Evolutionary conservation across 1,139 yeast genomes (phyloP), one percentile per base, ranked within the genome.

Genomic region (Suhomyces atakaporum): DNA sequence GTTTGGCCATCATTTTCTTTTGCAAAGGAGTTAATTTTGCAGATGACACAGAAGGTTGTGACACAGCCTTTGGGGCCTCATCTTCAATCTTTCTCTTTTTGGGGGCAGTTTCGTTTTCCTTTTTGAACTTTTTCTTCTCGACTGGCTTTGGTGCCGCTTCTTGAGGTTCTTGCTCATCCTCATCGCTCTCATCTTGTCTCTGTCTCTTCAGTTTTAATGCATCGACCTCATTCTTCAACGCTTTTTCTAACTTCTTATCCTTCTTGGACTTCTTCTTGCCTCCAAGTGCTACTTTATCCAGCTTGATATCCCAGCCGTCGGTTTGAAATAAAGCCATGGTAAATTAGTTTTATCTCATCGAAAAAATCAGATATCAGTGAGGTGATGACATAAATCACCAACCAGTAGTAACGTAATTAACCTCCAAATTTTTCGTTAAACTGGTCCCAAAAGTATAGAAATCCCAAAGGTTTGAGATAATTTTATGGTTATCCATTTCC

Each of bases 1-100:
- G 74, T 59, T 92, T 92, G 33, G 87, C 89, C 81, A 88, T 79
- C 97, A 92, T 92, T 56, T 92, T 94, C 52, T 85, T 88, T 60
- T 94, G 98, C 47, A 94, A 66, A 11, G 97, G 96, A 0, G 97
- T 90, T 35, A 92, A 66, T 39, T 83, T 82, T 1, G 68, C 49
- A 24, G 51, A 42, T 3, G 46, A 39, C 4, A 55, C 51, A 20
- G 56, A 42, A 4, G 67, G 58, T 2, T 29, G 32, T 12, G 31
- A 23, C 4, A 24, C 15, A 11, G 16, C 24, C 18, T 22, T 23
- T 12, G 35, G 18, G 8, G 20, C 35, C 21, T 19, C 31, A n/a
- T 40, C 45, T 16, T 35, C 44, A 4, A 30, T 28, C 29, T 35
- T 36, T 28, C 38, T 33, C 29, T 44, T 39, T 20, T 42, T 47